Conservation (phyloP, 179 eudicot species). For the Amaranthus tricolor region DNA sequence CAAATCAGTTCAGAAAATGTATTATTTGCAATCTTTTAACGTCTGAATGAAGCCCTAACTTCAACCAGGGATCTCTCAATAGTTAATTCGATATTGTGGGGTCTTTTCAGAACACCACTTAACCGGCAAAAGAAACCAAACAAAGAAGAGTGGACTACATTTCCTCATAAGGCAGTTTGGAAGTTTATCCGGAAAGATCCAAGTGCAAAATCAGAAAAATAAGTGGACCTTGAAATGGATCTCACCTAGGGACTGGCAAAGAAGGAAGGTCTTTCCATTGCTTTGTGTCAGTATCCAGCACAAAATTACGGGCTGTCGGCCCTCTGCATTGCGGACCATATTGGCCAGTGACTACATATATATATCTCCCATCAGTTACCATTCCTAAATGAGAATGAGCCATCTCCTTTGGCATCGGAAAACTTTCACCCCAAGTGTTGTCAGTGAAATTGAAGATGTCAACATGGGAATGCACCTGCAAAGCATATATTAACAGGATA, state of each 20-base stretch:
- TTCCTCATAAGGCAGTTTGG: neutral
- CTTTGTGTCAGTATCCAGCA: conserved; percentile 78
- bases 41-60: neutral
- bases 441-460: conserved; percentile 86
- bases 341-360: conserved; percentile 90
- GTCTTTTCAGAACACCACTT: no score
- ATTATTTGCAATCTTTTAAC: neutral
- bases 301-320: conserved; percentile 79
- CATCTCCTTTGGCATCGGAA: conserved; percentile 99
- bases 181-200: neutral
- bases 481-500: conserved; percentile 10
- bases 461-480: conserved; percentile 96
- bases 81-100: no score
- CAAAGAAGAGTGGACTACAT: neutral
- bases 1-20: neutral
- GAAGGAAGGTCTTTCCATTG: conserved; percentile 75
- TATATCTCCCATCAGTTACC: conserved; percentile 95
- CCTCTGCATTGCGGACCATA: conserved; percentile 99
- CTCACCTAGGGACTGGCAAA: conserved; percentile 89
- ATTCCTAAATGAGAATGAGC: conserved; percentile 99
- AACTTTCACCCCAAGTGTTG: conserved; percentile 90
- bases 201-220: neutral
- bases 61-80: no score
- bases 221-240: neutral
- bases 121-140: neutral